Evolutionary conservation across 176 grass and related monocot genomes (phyloP).

Genomic region (Eremochloa ophiuroides): DNA sequence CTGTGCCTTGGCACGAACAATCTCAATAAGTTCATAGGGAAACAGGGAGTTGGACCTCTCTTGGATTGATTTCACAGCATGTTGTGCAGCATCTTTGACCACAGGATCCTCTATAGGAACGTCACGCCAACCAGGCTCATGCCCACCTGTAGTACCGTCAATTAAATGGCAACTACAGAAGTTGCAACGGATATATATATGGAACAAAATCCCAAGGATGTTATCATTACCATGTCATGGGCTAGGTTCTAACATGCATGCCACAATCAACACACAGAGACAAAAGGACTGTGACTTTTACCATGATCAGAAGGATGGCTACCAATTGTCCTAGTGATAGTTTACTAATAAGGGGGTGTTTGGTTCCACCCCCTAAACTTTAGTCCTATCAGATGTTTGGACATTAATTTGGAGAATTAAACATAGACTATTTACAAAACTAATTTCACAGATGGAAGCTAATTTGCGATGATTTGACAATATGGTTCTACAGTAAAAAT

Average conservation of each 20-base stretch:
- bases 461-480: too few species aligned
- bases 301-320: not conserved
- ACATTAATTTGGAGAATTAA: too few species aligned
- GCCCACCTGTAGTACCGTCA: slow-evolving; percentile 42
- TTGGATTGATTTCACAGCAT: slow-evolving; percentile 84
- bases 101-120: slow-evolving; percentile 69
- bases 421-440: too few species aligned
- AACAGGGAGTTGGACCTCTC: slow-evolving; percentile 68
- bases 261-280: not conserved
- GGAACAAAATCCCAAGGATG: not conserved
- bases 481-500: too few species aligned
- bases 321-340: not conserved
- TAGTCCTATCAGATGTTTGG: too few species aligned
- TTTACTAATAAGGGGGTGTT: too few species aligned
- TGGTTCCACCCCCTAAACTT: too few species aligned
- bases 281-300: not conserved
- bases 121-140: slow-evolving; percentile 60
- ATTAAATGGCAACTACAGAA: not conserved
- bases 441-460: too few species aligned
- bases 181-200: not conserved
- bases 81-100: slow-evolving; percentile 75
- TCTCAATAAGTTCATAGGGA: slow-evolving; percentile 78
- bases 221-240: not conserved
- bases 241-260: not conserved
- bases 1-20: slow-evolving; percentile 63